These are phyloP conservation scores for Alternaria brassicae DNA, from an alignment of 2,329 filamentous ascomycete genomes.

Conservation along the genomic window DNA sequence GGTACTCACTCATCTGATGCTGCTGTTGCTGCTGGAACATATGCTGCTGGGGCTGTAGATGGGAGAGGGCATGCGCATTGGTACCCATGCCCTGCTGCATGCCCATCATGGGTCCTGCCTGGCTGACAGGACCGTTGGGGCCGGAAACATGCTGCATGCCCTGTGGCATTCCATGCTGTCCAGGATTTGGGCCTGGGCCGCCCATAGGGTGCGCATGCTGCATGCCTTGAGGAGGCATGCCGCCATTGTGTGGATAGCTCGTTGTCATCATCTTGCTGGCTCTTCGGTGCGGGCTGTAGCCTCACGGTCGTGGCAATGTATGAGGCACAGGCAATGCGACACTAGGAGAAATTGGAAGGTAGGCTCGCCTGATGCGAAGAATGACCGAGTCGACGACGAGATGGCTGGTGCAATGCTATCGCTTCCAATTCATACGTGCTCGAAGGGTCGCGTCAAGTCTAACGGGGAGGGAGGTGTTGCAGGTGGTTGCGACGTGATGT, in stretches of 20 bases:
- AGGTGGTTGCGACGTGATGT: conserved; percentile 8
- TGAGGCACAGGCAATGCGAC: conserved; percentile 11
- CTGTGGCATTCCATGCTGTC: conserved; percentile 70
- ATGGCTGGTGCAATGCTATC: conserved; percentile 12
- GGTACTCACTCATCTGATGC: conserved; percentile 48
- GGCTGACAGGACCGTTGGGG: conserved; percentile 73
- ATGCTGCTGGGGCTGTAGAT: conserved; percentile 70
- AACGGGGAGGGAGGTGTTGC: conserved; percentile 1
- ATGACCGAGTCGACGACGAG: conserved; percentile 6
- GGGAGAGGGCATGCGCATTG: conserved; percentile 74
- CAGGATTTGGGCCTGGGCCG: conserved; percentile 73
- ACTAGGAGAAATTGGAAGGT: conserved; percentile 6
- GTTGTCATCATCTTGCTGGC: conserved; percentile 69
- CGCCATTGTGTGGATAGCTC: conserved; percentile 71
- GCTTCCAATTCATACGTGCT: conserved; percentile 25
- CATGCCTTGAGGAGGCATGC: conserved; percentile 76
- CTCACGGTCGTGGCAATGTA: conserved; percentile 16
- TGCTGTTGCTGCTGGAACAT: conserved; percentile 61
- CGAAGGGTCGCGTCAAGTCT: conserved; percentile 12
- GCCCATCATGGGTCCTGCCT: conserved; percentile 75
- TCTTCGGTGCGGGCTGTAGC: conserved; percentile 21
- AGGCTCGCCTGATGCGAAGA: conserved; percentile 10
- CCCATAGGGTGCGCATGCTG: conserved; percentile 69
- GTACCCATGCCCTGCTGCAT: conserved; percentile 73
- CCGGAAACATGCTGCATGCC: conserved; percentile 75